Conservation (phyloP, 2,329 filamentous ascomycete species). For the Capronia americana region DNA sequence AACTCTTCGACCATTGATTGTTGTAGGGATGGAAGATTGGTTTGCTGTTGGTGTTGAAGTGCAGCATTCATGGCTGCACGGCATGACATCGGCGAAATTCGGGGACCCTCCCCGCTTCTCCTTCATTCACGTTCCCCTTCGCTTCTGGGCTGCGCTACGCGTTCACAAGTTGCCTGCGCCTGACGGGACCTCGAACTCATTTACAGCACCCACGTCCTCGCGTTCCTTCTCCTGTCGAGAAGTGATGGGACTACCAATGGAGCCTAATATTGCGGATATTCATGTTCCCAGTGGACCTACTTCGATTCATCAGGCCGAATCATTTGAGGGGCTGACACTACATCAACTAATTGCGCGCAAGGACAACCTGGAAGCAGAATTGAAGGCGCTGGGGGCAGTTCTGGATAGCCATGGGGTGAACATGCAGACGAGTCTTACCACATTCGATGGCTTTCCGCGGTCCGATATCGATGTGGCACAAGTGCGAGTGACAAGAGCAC, state of each 20-base stretch:
- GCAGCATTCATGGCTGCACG: background rate
- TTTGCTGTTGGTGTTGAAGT: background rate
- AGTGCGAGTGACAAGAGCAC: conserved; percentile 88
- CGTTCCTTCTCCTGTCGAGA: background rate
- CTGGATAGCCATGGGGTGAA: conserved; percentile 81
- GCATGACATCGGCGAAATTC: conserved; percentile 6
- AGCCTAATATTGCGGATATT: conserved; percentile 57
- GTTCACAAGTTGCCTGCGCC: conserved; percentile 17
- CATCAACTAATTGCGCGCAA: conserved; percentile 83
- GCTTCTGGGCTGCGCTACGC: conserved; percentile 6
- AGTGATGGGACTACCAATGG: conserved; percentile 64
- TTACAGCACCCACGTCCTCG: background rate
- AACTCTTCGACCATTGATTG: background rate
- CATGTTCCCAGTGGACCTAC: conserved; percentile 80
- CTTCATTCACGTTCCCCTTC: background rate
- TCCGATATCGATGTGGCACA: conserved; percentile 94
- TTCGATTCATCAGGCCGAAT: conserved; percentile 62
- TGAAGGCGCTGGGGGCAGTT: conserved; percentile 81
- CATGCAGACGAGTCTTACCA: conserved; percentile 88
- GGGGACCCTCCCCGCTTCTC: background rate
- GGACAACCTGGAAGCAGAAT: conserved; percentile 81
- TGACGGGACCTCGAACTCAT: background rate
- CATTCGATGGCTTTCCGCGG: conserved; percentile 88
- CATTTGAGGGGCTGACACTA: conserved; percentile 72
- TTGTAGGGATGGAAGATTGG: background rate